Evolutionary conservation across 1,284 basidiomycete species (phyloP).

Genomic region (Microbotryum violaceum): DNA sequence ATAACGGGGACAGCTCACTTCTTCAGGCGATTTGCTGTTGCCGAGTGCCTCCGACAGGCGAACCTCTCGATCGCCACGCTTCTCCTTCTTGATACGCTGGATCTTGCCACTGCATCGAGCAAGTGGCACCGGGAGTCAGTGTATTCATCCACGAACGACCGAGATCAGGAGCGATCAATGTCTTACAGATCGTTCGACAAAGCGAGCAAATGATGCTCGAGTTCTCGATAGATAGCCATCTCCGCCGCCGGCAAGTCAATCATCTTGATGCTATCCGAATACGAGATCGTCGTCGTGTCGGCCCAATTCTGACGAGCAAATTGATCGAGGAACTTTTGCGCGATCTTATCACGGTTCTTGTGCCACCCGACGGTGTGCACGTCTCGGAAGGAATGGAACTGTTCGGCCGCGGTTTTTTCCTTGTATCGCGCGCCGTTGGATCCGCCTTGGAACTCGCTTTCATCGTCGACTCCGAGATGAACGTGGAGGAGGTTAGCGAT

Average conservation of each 20-base stretch:
- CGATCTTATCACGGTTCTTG: slow-evolving; percentile 69
- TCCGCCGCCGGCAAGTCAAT: slow-evolving; percentile 83
- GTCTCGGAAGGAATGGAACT: slow-evolving; percentile 93
- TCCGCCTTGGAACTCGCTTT: slow-evolving; percentile 57
- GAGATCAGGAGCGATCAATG: neutral
- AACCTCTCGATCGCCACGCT: slow-evolving; percentile 81
- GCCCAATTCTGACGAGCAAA: slow-evolving; percentile 68
- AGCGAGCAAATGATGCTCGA: slow-evolving; percentile 87
- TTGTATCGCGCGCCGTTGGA: slow-evolving; percentile 58
- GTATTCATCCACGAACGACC: too few relatives aligned
- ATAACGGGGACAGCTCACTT: slow-evolving; percentile 21
- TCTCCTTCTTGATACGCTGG: slow-evolving; percentile 48
- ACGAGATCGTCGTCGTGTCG: slow-evolving; percentile 91
- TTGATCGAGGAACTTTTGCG: slow-evolving; percentile 54
- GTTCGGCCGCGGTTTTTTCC: slow-evolving; percentile 81
- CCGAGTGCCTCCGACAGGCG: slow-evolving; percentile 78
- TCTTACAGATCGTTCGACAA: slow-evolving; percentile 53
- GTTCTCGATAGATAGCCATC: slow-evolving; percentile 85
- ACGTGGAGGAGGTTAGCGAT: slow-evolving; percentile 78
- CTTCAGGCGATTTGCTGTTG: slow-evolving; percentile 58
- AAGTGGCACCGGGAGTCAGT: slow-evolving; percentile 16
- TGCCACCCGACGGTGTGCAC: slow-evolving; percentile 89
- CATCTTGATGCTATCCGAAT: slow-evolving; percentile 57
- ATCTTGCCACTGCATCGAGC: slow-evolving; percentile 15
- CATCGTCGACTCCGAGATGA: slow-evolving; percentile 82